Conservation (phyloP, 192 early-diverging fungal species). For the Coemansia sp. region DNA sequence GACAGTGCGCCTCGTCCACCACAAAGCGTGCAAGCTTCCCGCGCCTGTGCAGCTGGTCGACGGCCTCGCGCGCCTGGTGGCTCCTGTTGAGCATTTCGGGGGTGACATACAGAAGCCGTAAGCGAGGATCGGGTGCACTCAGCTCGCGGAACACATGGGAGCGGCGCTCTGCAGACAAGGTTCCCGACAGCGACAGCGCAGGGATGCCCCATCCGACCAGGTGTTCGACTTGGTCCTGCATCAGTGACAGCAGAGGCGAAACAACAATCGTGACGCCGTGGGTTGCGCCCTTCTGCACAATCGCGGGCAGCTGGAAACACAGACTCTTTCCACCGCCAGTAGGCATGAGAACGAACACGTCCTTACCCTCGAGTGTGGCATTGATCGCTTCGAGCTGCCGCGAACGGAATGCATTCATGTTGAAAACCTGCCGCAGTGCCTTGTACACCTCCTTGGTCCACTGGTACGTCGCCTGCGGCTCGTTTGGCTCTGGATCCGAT, state of each 20-base stretch:
- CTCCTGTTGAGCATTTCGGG: conserved; percentile 83
- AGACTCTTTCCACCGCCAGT: conserved; percentile 96
- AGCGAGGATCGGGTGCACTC: conserved; percentile 36
- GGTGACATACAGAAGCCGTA: conserved; percentile 84
- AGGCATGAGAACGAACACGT: conserved; percentile 97
- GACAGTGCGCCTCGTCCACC: conserved; percentile 96
- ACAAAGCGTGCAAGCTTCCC: conserved; percentile 83
- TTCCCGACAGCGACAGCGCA: conserved; percentile 67
- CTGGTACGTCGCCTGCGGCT: conserved; percentile 47
- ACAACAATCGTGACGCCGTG: conserved; percentile 86
- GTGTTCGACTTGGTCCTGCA: conserved; percentile 90
- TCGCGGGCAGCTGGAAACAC: conserved; percentile 92
- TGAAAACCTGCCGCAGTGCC: conserved; percentile 70
- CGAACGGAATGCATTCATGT: conserved; percentile 73
- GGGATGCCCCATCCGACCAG: conserved; percentile 67
- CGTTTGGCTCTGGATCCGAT: conserved; percentile 43
- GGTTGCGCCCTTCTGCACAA: conserved; percentile 65
- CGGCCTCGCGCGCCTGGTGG: conserved; percentile 57
- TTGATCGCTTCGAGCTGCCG: conserved; percentile 92
- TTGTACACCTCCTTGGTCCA: conserved; percentile 76
- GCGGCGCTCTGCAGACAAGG: conserved; percentile 55
- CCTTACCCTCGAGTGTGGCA: conserved; percentile 76
- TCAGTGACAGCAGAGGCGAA: conserved; percentile 93
- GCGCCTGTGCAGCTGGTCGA: conserved; percentile 63
- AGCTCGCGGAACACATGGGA: conserved; percentile 65